Evolutionary conservation across 805 yeast genomes (phyloP).

Genomic region (Komagataella pseudopastoris): DNA sequence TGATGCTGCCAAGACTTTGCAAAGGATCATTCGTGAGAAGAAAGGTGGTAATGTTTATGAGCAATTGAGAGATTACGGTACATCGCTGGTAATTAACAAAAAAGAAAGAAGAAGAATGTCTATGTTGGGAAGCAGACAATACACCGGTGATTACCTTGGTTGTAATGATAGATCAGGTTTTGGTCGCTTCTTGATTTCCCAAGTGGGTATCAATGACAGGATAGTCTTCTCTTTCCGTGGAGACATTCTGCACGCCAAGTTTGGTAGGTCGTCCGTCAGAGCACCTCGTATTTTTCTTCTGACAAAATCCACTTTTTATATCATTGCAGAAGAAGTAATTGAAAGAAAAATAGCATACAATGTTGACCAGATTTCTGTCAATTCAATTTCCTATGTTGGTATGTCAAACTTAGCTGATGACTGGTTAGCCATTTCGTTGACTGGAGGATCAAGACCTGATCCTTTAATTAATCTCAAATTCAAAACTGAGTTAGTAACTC

Average conservation of each 20-base stretch:
- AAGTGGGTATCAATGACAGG: constrained; percentile 54
- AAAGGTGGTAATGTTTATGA: constrained; percentile 74
- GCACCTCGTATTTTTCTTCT: constrained; percentile 61
- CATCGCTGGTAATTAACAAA: constrained; percentile 49
- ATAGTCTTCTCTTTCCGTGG: constrained; percentile 75
- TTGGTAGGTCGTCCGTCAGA: constrained; percentile 84
- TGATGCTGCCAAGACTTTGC: constrained; percentile 75
- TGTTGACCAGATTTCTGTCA: constrained; percentile 52
- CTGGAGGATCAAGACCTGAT: constrained; percentile 54
- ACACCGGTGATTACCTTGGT: constrained; percentile 86
- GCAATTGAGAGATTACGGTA: constrained; percentile 78
- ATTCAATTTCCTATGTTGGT: constrained; percentile 45
- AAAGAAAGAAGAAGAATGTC: constrained; percentile 89
- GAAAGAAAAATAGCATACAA: constrained; percentile 39
- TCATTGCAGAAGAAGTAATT: constrained; percentile 61
- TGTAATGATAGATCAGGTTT: constrained; percentile 60
- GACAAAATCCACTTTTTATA: constrained; percentile 46
- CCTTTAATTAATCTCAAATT: constrained; percentile 66
- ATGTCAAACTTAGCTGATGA: constrained; percentile 77
- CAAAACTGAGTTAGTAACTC: constrained; percentile 81
- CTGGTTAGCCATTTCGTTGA: constrained; percentile 69
- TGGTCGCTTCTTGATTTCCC: constrained; percentile 64
- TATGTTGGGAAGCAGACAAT: constrained; percentile 75
- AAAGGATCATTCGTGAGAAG: constrained; percentile 70
- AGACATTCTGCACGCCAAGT: constrained; percentile 69